Evolutionary conservation across 805 yeast species (phyloP).

Genomic region (Komagataella ulmi): DNA sequence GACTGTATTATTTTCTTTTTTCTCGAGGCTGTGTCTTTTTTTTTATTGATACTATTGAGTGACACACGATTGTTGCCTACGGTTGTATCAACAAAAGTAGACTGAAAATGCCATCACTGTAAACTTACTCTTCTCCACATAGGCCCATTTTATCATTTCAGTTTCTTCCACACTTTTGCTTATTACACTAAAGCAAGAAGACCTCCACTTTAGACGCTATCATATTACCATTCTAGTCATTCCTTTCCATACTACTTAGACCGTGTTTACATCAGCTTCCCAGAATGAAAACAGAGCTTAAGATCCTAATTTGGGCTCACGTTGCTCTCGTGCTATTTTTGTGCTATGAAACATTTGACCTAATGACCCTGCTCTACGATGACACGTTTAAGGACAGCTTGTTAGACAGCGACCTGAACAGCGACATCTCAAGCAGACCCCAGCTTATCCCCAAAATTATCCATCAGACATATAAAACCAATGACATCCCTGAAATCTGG

Average conservation of each 20-base stretch:
- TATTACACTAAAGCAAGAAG: background rate
- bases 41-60: background rate
- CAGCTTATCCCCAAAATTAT: slow-evolving; percentile 76
- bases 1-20: background rate
- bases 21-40: background rate
- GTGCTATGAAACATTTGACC: slow-evolving; percentile 54
- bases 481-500: slow-evolving; percentile 74
- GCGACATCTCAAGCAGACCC: slow-evolving; percentile 26
- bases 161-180: background rate
- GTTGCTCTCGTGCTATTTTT: slow-evolving; percentile 36
- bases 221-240: background rate
- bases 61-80: background rate
- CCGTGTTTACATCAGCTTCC: background rate
- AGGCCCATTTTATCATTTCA: background rate
- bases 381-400: slow-evolving; percentile 56
- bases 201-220: background rate
- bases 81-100: background rate
- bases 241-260: background rate
- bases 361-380: slow-evolving; percentile 63
- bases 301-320: slow-evolving; percentile 48
- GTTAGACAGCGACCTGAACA: slow-evolving; percentile 47
- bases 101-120: background rate
- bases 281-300: slow-evolving; percentile 52
- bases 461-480: slow-evolving; percentile 84
- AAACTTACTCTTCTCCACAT: background rate